Evolutionary conservation across 2,329 filamentous ascomycete genomes (phyloP).

Genomic region (Xylaria sp.): DNA sequence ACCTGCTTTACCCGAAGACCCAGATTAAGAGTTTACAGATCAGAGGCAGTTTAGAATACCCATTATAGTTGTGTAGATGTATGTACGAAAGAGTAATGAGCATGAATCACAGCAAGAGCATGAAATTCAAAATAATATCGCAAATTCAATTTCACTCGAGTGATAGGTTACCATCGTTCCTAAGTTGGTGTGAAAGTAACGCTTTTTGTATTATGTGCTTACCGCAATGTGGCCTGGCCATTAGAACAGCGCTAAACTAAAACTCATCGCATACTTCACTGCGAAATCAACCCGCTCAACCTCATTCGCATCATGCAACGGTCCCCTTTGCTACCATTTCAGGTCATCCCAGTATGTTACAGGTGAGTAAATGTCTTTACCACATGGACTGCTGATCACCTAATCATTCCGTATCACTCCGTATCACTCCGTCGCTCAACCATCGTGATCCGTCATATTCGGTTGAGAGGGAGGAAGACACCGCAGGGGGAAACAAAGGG

Average conservation of each 20-base stretch:
- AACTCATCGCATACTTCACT: conserved; percentile 22
- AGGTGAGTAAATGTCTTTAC: conserved; percentile 1
- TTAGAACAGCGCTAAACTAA: not conserved
- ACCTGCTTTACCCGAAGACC: conserved; percentile 56
- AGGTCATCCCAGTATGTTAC: conserved; percentile 2
- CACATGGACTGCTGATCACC: conserved; percentile 7
- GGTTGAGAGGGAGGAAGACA: not conserved
- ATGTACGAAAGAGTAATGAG: conserved; percentile 26
- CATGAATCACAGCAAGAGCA: conserved; percentile 28
- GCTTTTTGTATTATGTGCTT: conserved; percentile 23
- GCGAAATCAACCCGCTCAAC: not conserved
- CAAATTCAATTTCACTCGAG: not conserved
- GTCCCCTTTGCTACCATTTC: not conserved
- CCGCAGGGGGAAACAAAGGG: not conserved
- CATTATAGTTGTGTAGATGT: conserved; percentile 12
- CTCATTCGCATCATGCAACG: not conserved
- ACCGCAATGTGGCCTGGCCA: conserved; percentile 1
- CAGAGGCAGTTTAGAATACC: conserved; percentile 6
- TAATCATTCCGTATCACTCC: conserved; percentile 6
- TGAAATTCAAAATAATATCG: not conserved
- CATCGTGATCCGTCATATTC: conserved; percentile 10
- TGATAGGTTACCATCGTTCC: not conserved
- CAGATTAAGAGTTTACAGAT: conserved; percentile 34
- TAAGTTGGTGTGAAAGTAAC: conserved; percentile 9
- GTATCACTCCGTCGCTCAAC: conserved; percentile 9